phyloP scores from a whole-genome alignment of 768 basidiomycete species.

The Sporobolomyces roseus region DNA sequence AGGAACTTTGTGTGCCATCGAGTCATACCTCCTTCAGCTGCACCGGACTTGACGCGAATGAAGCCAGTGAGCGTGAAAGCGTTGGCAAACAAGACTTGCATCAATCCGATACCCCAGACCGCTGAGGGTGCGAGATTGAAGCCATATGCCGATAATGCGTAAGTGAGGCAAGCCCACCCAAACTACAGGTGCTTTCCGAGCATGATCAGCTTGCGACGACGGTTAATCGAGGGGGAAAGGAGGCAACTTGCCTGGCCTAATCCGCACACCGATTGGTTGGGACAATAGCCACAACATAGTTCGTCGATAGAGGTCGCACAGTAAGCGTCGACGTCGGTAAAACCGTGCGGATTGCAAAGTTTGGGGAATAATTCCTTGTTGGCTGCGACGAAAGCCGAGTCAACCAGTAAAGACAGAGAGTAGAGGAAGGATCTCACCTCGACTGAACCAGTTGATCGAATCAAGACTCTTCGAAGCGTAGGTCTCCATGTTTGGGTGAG shows the following conservation, averaged over 20 bases:
- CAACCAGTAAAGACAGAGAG: not conserved
- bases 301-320: not conserved
- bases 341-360: too few relatives aligned
- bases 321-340: constrained; percentile 27
- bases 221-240: too few relatives aligned
- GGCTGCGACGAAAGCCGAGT: not conserved
- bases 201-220: too few relatives aligned
- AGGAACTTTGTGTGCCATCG: constrained; percentile 16
- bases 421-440: not conserved
- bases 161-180: constrained; percentile 14
- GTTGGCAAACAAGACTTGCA: constrained; percentile 9
- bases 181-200: too few relatives aligned
- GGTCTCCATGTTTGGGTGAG: constrained; percentile 3
- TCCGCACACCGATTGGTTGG: not conserved
- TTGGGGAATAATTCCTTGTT: too few relatives aligned
- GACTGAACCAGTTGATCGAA: not conserved
- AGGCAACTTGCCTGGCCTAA: too few relatives aligned
- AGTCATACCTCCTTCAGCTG: not conserved
- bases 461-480: constrained; percentile 16
- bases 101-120: constrained; percentile 12
- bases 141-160: not conserved
- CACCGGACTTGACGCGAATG: not conserved
- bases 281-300: constrained; percentile 18
- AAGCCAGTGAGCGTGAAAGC: constrained; percentile 8
- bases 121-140: not conserved